phyloP scores from a whole-genome alignment of 169 alveolate species.

The Plasmodium cynomolgi region DNA sequence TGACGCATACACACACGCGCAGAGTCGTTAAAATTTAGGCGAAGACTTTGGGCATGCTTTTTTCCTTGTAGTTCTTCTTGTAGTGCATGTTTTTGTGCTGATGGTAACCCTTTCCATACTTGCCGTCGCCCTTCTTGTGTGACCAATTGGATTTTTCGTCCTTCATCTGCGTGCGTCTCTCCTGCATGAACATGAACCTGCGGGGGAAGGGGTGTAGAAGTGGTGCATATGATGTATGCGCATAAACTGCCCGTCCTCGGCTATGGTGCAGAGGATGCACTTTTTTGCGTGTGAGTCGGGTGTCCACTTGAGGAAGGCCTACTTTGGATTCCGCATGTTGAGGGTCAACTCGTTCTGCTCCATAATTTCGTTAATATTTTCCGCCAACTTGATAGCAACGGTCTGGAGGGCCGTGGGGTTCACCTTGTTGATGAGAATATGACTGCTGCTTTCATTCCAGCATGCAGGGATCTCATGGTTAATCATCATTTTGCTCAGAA shows the following conservation, averaged over 20 bases:
- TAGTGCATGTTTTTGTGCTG: slow-evolving; percentile 47
- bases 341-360: slow-evolving; percentile 90
- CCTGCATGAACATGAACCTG: slow-evolving; percentile 69
- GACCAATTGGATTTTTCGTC: slow-evolving; percentile 64
- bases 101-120: slow-evolving; percentile 47
- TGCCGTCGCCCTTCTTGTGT: slow-evolving; percentile 50
- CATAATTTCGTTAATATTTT: slow-evolving; percentile 86
- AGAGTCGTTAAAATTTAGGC: slow-evolving; percentile 17
- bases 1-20: not conserved
- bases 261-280: not conserved
- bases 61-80: slow-evolving; percentile 63
- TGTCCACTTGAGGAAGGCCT: slow-evolving; percentile 18
- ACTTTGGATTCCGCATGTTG: slow-evolving; percentile 91
- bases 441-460: slow-evolving; percentile 93
- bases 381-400: slow-evolving; percentile 87
- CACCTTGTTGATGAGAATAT: slow-evolving; percentile 89
- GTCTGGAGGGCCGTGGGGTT: slow-evolving; percentile 92
- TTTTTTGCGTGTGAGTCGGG: not conserved
- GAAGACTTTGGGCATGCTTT: slow-evolving; percentile 8
- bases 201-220: not conserved
- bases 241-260: not conserved
- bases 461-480: slow-evolving; percentile 91
- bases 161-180: slow-evolving; percentile 49
- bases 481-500: slow-evolving; percentile 92
- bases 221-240: not conserved